A percentile compares a stretch with the other conserved stretches of the same genome.
Conservation (phyloP, 805 yeast species). For the Candida piceae region DNA sequence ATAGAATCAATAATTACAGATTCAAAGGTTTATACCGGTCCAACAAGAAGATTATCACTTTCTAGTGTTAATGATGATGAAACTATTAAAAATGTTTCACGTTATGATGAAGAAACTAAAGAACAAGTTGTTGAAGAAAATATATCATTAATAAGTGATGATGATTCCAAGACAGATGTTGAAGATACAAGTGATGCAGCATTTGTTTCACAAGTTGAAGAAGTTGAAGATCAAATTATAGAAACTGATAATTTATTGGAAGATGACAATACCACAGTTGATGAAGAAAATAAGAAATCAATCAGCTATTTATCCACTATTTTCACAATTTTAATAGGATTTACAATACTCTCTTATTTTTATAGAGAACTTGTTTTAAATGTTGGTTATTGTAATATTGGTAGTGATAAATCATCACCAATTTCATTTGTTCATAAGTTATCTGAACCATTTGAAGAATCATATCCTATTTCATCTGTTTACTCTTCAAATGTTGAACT, state of each 20-base stretch:
- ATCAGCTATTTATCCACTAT: not conserved
- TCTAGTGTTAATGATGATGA: constrained; percentile 19
- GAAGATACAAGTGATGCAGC: constrained; percentile 7
- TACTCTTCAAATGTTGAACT: constrained; percentile 36
- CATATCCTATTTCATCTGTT: constrained; percentile 9
- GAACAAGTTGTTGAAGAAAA: constrained; percentile 14
- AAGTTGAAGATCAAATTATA: constrained; percentile 5
- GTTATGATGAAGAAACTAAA: constrained; percentile 24
- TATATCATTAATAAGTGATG: constrained; percentile 5
- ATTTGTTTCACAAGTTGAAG: not conserved
- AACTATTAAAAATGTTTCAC: constrained; percentile 10
- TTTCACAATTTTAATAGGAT: constrained; percentile 32
- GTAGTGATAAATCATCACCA: constrained; percentile 31
- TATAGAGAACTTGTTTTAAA: constrained; percentile 57
- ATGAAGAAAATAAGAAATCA: too few species aligned
- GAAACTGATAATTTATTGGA: too few species aligned
- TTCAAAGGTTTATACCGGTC: too few species aligned
- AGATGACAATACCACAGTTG: too few species aligned
- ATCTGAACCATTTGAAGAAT: constrained; percentile 14
- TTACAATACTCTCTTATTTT: constrained; percentile 42
- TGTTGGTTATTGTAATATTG: constrained; percentile 73
- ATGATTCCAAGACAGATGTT: constrained; percentile 10
- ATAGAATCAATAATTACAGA: too few species aligned
- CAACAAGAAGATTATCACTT: constrained; percentile 18
- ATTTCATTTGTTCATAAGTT: constrained; percentile 9